Conservation (phyloP, 768 basidiomycete genomes). For the Naematelia encephala region DNA sequence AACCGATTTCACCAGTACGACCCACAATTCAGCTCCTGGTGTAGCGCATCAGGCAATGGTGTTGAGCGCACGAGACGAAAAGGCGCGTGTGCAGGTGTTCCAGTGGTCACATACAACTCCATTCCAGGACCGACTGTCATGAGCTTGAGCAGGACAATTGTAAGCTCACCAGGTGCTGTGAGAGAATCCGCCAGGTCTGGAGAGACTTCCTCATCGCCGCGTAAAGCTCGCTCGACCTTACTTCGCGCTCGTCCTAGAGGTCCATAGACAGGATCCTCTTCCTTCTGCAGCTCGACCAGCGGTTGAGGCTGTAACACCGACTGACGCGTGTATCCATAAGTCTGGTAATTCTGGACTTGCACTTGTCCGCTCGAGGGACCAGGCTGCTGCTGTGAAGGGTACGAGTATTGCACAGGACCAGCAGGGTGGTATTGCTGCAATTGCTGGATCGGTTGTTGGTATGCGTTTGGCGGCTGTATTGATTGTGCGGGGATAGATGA, state of each 20-base stretch:
- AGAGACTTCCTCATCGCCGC: slow-evolving; percentile 38
- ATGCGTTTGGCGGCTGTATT: not conserved
- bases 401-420: not conserved
- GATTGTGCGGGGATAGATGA: not conserved
- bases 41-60: slow-evolving; percentile 39
- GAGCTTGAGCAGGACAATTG: not conserved
- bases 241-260: slow-evolving; percentile 33
- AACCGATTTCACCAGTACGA: not conserved
- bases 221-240: slow-evolving; percentile 32
- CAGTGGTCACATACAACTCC: not conserved
- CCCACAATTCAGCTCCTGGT: slow-evolving; percentile 42
- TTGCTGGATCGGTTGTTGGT: not conserved
- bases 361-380: not conserved
- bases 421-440: not conserved
- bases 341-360: slow-evolving; percentile 1
- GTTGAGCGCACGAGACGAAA: slow-evolving; percentile 20
- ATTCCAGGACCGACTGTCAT: not conserved
- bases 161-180: slow-evolving; percentile 18
- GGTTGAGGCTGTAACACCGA: slow-evolving; percentile 28
- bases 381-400: not conserved
- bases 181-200: slow-evolving; percentile 29
- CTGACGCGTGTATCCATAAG: not conserved
- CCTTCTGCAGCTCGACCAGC: slow-evolving; percentile 24
- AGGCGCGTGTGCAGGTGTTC: slow-evolving; percentile 1
- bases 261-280: slow-evolving; percentile 44